Evolutionary conservation across 2,329 filamentous ascomycete species (phyloP).

Genomic region (Colletotrichum lindemuthianum): DNA sequence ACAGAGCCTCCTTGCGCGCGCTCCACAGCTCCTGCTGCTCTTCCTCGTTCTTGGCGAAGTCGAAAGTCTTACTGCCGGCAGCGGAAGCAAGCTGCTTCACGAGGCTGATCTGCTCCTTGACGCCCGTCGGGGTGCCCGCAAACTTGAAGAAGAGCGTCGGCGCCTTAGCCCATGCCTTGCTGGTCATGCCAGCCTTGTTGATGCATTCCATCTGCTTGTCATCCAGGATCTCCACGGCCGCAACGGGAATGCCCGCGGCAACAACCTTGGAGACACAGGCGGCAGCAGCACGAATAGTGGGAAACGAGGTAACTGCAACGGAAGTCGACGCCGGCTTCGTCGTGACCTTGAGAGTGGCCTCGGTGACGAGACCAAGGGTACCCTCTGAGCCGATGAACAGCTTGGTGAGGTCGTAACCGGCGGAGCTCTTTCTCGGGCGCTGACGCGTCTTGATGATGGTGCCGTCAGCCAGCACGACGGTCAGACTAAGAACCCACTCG

Average conservation of each 20-base stretch:
- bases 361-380: slow-evolving; percentile 89
- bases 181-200: slow-evolving; percentile 73
- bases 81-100: slow-evolving; percentile 71
- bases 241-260: slow-evolving; percentile 81
- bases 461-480: slow-evolving; percentile 89
- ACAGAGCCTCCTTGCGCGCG: slow-evolving; percentile 84
- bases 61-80: slow-evolving; percentile 74
- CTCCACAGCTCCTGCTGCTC: slow-evolving; percentile 85
- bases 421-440: slow-evolving; percentile 87
- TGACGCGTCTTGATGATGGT: slow-evolving; percentile 91
- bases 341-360: slow-evolving; percentile 88
- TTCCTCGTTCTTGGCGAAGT: slow-evolving; percentile 76
- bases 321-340: slow-evolving; percentile 81
- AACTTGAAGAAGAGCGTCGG: slow-evolving; percentile 91
- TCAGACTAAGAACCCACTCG: slow-evolving; percentile 89
- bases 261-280: slow-evolving; percentile 85
- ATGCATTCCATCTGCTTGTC: slow-evolving; percentile 86
- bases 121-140: slow-evolving; percentile 72
- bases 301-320: slow-evolving; percentile 77
- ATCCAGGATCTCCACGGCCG: slow-evolving; percentile 92
- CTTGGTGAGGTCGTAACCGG: slow-evolving; percentile 90
- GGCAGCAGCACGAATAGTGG: slow-evolving; percentile 74
- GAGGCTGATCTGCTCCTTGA: slow-evolving; percentile 81
- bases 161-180: slow-evolving; percentile 74
- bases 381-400: slow-evolving; percentile 93